A percentile compares a stretch with the other conserved stretches of the same genome.
Conservation (phyloP, 306 rosid genomes). For the Amphicarpaea edgeworthii region DNA sequence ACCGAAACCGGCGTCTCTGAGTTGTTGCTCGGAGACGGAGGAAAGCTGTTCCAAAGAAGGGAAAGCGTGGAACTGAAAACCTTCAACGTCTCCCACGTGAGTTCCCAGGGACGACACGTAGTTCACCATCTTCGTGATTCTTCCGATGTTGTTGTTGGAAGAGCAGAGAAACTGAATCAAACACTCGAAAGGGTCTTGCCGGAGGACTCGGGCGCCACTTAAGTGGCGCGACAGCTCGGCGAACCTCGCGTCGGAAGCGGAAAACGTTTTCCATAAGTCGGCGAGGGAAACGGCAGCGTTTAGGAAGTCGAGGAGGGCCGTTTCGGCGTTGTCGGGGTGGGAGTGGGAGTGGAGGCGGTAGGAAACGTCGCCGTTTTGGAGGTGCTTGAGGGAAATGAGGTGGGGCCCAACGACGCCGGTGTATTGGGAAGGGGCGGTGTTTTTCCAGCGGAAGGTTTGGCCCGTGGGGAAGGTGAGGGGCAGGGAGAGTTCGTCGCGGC, state of each 20-base stretch:
- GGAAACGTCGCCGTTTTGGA: constrained; percentile 70
- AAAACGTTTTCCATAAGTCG: constrained; percentile 73
- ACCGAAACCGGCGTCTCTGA: constrained; percentile 92
- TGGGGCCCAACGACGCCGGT: constrained; percentile 81
- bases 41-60: constrained; percentile 74
- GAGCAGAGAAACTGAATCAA: constrained; percentile 92
- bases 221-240: constrained; percentile 64
- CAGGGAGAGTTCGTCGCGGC: constrained; percentile 73
- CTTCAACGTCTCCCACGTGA: constrained; percentile 67
- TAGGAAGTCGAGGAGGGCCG: constrained; percentile 73
- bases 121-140: constrained; percentile 93
- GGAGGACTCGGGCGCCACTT: constrained; percentile 83
- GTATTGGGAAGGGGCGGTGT: constrained; percentile 73
- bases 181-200: constrained; percentile 95
- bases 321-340: constrained; percentile 44
- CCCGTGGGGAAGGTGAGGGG: constrained; percentile 97
- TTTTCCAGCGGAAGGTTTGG: constrained; percentile 93
- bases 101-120: constrained; percentile 78
- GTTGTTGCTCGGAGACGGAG: constrained; percentile 69
- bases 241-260: constrained; percentile 72
- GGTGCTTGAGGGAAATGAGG: constrained; percentile 79
- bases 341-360: constrained; percentile 65
- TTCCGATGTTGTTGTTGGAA: constrained; percentile 80
- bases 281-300: constrained; percentile 69
- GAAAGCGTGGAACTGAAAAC: constrained; percentile 70